Evolutionary conservation across 176 grass and related monocot genomes (phyloP).

Genomic region (Typha latifolia): DNA sequence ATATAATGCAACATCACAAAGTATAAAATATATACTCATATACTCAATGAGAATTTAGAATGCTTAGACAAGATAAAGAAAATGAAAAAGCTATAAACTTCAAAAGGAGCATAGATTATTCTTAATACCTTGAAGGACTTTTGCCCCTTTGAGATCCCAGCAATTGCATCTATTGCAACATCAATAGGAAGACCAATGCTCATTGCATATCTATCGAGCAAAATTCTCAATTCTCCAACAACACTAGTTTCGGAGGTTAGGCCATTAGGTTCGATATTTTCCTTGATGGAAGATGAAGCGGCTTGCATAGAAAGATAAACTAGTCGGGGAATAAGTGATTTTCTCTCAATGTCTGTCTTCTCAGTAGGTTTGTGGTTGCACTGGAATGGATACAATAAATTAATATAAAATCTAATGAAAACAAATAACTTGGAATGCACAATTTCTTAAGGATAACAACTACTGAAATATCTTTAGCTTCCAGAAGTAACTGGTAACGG

Average conservation of each 20-base stretch:
- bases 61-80: constrained; percentile 1
- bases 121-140: constrained; percentile 61
- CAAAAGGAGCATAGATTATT: background rate
- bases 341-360: constrained; percentile 52
- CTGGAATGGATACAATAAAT: constrained; percentile 22
- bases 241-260: constrained; percentile 33
- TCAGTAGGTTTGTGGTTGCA: constrained; percentile 42
- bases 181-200: constrained; percentile 82
- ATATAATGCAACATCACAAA: background rate
- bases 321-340: constrained; percentile 75
- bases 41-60: background rate
- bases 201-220: constrained; percentile 82
- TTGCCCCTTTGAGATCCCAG: constrained; percentile 57
- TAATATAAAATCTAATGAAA: too few species aligned
- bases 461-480: too few species aligned
- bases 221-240: constrained; percentile 47
- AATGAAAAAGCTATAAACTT: constrained; percentile 7
- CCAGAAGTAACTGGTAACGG: too few species aligned
- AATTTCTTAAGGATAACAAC: too few species aligned
- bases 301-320: constrained; percentile 66
- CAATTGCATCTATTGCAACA: constrained; percentile 60
- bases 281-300: constrained; percentile 33
- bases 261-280: constrained; percentile 35
- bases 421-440: too few species aligned
- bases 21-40: background rate